A percentile compares a stretch with the other conserved stretches of the same genome.
Conservation (phyloP, 1,284 basidiomycete genomes). For the Tylopilus sp. region DNA sequence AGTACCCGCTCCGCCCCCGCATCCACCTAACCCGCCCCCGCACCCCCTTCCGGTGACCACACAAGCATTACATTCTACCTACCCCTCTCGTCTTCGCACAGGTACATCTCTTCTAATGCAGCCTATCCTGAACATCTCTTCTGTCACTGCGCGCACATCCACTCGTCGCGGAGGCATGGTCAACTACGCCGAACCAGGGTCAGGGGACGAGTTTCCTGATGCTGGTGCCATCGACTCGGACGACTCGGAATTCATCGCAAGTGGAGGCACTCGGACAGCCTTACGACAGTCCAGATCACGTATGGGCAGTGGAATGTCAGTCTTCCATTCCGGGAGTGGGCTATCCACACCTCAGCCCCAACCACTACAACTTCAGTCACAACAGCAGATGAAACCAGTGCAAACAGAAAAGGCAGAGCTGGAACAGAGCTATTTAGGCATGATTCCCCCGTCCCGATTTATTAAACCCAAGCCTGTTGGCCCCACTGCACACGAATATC, state of each 20-base stretch:
- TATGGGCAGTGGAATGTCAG: slow-evolving; percentile 36
- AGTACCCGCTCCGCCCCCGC: slow-evolving; percentile 21
- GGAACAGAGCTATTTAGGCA: slow-evolving; percentile 87
- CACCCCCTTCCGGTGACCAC: slow-evolving; percentile 53
- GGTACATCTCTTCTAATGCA: slow-evolving; percentile 90
- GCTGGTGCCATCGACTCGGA: slow-evolving; percentile 75
- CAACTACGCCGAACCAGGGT: slow-evolving; percentile 86
- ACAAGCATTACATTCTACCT: slow-evolving; percentile 83
- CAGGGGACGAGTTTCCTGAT: slow-evolving; percentile 76
- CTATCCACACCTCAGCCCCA: slow-evolving; percentile 34
- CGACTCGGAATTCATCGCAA: slow-evolving; percentile 61
- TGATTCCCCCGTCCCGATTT: slow-evolving; percentile 78
- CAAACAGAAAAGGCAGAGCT: slow-evolving; percentile 53
- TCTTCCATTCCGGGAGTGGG: slow-evolving; percentile 35
- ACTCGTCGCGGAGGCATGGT: slow-evolving; percentile 64
- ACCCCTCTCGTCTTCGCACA: slow-evolving; percentile 89
- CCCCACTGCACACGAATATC: slow-evolving; percentile 64
- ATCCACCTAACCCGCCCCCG: slow-evolving; percentile 44
- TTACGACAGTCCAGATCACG: slow-evolving; percentile 40
- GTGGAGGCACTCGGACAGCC: slow-evolving; percentile 47
- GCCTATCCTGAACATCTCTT: slow-evolving; percentile 58
- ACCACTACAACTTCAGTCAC: slow-evolving; percentile 20
- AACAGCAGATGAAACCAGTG: slow-evolving; percentile 26
- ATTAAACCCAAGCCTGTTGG: slow-evolving; percentile 60
- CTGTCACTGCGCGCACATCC: slow-evolving; percentile 42